Conservation (phyloP, 345 rosid genomes). For the Ailanthus altissimus region DNA sequence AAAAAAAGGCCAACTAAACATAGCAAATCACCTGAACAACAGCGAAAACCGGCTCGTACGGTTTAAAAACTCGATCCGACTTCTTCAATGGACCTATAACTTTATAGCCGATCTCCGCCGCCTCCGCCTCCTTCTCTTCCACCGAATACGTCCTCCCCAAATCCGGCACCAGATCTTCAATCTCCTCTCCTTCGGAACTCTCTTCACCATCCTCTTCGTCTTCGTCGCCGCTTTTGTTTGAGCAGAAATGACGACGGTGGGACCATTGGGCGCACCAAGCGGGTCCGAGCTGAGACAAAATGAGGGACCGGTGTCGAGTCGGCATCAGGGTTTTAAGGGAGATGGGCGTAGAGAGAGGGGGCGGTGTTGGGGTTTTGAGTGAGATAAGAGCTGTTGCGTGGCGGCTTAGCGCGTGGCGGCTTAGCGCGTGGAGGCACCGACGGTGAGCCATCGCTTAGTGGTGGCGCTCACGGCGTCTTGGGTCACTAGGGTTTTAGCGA, state of each 20-base stretch:
- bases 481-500: slow-evolving; percentile 5
- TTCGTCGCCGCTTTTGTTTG: slow-evolving; percentile 35
- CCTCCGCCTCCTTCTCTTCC: slow-evolving; percentile 77
- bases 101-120: slow-evolving; percentile 80
- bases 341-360: slow-evolving; percentile 1
- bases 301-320: slow-evolving; percentile 6
- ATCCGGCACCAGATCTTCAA: slow-evolving; percentile 32
- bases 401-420: slow-evolving; percentile 54
- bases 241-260: slow-evolving; percentile 50
- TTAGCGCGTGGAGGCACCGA: slow-evolving; percentile 58
- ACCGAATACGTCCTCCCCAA: slow-evolving; percentile 53
- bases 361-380: slow-evolving; percentile 13
- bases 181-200: slow-evolving; percentile 40
- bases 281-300: slow-evolving; percentile 20
- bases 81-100: slow-evolving; percentile 65
- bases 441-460: slow-evolving; percentile 56
- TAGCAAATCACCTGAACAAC: slow-evolving; percentile 72
- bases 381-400: slow-evolving; percentile 41
- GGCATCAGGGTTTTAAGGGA: slow-evolving; percentile 26
- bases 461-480: slow-evolving; percentile 9
- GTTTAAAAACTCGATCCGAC: slow-evolving; percentile 65
- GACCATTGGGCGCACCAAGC: slow-evolving; percentile 23
- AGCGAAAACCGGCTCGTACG: slow-evolving; percentile 74
- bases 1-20: neutral
- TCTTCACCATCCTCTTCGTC: slow-evolving; percentile 23